Evolutionary conservation across 805 yeast genomes (phyloP).

Genomic region (Tetrapisispora iriomotensis): DNA sequence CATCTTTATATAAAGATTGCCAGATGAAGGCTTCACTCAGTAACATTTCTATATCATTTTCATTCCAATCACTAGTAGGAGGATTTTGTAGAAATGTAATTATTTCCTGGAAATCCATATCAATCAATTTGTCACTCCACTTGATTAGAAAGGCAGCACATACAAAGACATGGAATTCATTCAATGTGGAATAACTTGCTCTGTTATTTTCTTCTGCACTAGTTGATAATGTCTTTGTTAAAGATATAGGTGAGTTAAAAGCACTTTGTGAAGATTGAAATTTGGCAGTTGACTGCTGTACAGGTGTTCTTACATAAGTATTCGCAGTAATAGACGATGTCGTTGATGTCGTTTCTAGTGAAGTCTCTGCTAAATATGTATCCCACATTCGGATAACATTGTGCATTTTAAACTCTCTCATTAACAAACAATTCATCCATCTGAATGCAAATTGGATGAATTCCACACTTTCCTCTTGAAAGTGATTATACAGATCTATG

Average conservation of each 20-base stretch:
- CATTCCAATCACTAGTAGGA: slow-evolving; percentile 80
- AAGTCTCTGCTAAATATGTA: slow-evolving; percentile 68
- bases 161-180: slow-evolving; percentile 89
- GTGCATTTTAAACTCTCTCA: slow-evolving; percentile 79
- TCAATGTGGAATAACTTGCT: slow-evolving; percentile 34
- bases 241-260: slow-evolving; percentile 2
- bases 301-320: slow-evolving; percentile 14
- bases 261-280: slow-evolving; percentile 13
- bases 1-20: slow-evolving; percentile 88
- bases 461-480: slow-evolving; percentile 76
- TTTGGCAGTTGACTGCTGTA: slow-evolving; percentile 11
- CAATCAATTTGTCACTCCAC: slow-evolving; percentile 68
- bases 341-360: slow-evolving; percentile 30
- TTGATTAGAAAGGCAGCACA: slow-evolving; percentile 93
- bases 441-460: slow-evolving; percentile 92
- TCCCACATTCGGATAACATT: slow-evolving; percentile 96
- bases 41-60: slow-evolving; percentile 82
- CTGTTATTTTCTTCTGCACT: slow-evolving; percentile 11
- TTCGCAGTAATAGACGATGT: slow-evolving; percentile 9
- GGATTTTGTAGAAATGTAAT: slow-evolving; percentile 84
- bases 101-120: slow-evolving; percentile 90
- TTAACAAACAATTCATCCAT: slow-evolving; percentile 96
- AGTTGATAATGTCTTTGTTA: slow-evolving; percentile 7
- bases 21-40: slow-evolving; percentile 94
- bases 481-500: slow-evolving; percentile 57